phyloP scores from a whole-genome alignment of 345 rosid genomes.

The Populus deltoides region DNA sequence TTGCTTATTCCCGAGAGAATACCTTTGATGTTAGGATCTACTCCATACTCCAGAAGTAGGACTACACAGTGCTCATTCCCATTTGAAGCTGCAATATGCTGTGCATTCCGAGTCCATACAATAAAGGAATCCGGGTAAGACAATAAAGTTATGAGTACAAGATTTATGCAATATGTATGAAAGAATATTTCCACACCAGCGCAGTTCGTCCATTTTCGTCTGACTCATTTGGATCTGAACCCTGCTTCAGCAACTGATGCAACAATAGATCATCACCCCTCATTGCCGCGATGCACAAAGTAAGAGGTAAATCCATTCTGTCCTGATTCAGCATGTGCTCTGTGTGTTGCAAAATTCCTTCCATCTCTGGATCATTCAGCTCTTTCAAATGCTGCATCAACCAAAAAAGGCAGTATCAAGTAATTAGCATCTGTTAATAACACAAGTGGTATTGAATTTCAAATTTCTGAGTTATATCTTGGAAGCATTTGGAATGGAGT shows the following conservation, averaged over 20 bases:
- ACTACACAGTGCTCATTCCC: constrained; percentile 61
- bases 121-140: background rate
- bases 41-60: constrained; percentile 71
- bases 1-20: background rate
- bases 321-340: constrained; percentile 78
- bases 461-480: background rate
- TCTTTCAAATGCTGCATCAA: constrained; percentile 72
- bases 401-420: background rate
- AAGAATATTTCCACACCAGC: constrained; percentile 34
- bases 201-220: constrained; percentile 66
- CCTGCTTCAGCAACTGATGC: constrained; percentile 65
- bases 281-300: constrained; percentile 69
- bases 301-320: constrained; percentile 77
- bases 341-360: constrained; percentile 53
- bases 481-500: background rate
- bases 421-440: background rate
- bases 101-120: constrained; percentile 15
- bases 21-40: constrained; percentile 77
- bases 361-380: constrained; percentile 50
- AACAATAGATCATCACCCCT: constrained; percentile 79
- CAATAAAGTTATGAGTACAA: background rate
- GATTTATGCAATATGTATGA: background rate
- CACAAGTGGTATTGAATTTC: background rate
- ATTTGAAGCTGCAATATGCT: constrained; percentile 83
- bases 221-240: constrained; percentile 62